Evolutionary conservation across 306 rosid species (phyloP), one percentile per base, ranked within the genome.

Genomic region (Lupinus albus): DNA sequence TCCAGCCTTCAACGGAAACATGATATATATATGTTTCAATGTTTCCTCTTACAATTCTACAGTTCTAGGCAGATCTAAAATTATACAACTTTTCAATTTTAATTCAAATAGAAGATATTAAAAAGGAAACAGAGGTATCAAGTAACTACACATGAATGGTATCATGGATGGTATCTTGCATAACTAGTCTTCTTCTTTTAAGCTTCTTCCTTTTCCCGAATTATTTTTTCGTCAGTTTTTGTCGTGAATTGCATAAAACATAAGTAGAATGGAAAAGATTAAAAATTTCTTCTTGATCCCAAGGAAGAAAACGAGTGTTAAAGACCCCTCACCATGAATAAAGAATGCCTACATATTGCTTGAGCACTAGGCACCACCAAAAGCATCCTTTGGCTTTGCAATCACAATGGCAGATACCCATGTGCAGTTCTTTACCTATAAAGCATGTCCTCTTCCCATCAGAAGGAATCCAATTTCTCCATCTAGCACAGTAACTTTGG

Each of bases 321-420:
- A 76, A 60, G 79, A 53, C 81, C 81, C 86, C 84, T 85, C 84
- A 71, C 81, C 80, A 66, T 67, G 44, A 59, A 33, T 70, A 51
- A 67, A 77, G 30, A 80, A 80, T 45, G 68, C 57, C 73, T 71
- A 72, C 16, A 68, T 65, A 51, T 60, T 62, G 67, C 79, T 47
- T 30, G 76, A 64, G 74, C 61, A 64, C 68, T 58, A 80, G 65
- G 70, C 81, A 64, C 77, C 75, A 53, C 38, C 49, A 68, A 56
- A 74, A n/a, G 75, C 36, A 17, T 73, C 67, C 64, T 50, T 60
- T 71, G 68, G 76, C 81, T 67, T 79, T 69, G 73, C 72, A 57
- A 70, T 51, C 53, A 71, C 51, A 67, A 59, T 30, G 15, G 52
- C 62, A 75, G 73, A 61, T 71, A 71, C 30, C 30, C 1, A 25